phyloP scores from a whole-genome alignment of 2,329 filamentous ascomycete species.

The Alternaria solani region DNA sequence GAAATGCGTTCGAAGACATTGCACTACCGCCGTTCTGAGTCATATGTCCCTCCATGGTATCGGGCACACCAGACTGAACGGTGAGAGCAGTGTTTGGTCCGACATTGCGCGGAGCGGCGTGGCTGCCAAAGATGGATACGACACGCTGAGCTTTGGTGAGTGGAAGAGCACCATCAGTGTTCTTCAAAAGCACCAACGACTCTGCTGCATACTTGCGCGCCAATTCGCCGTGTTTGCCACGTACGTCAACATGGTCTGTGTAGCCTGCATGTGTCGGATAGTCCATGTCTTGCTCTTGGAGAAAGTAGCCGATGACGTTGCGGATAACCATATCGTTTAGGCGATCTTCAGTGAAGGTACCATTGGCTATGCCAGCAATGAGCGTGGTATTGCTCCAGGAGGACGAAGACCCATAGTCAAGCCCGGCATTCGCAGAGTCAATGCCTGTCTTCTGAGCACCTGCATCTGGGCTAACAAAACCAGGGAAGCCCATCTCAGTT shows the following conservation, averaged over 20 bases:
- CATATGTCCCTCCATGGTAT: slow-evolving; percentile 22
- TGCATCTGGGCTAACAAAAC: slow-evolving; percentile 51
- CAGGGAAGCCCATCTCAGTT: slow-evolving; percentile 57
- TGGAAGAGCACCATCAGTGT: slow-evolving; percentile 61
- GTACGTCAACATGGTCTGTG: background rate
- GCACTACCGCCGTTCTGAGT: slow-evolving; percentile 15
- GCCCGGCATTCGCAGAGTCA: slow-evolving; percentile 48
- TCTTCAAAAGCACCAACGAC: slow-evolving; percentile 52
- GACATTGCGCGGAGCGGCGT: slow-evolving; percentile 9
- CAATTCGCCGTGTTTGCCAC: slow-evolving; percentile 16
- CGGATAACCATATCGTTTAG: slow-evolving; percentile 30
- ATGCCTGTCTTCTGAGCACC: slow-evolving; percentile 55
- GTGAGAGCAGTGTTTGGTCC: slow-evolving; percentile 15
- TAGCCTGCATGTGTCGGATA: no score
- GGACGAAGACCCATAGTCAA: slow-evolving; percentile 36
- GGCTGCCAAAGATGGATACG: background rate
- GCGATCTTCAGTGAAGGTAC: slow-evolving; percentile 20
- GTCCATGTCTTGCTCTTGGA: background rate
- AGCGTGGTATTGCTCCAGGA: slow-evolving; percentile 28
- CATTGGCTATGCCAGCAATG: slow-evolving; percentile 27
- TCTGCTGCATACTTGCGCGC: slow-evolving; percentile 25
- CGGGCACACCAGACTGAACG: slow-evolving; percentile 14
- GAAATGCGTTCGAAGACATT: background rate
- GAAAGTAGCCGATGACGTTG: background rate
- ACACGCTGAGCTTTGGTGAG: slow-evolving; percentile 48